Evolutionary conservation across 371 early-diverging fungal species (phyloP).

Genomic region (Mortierella sp.): DNA sequence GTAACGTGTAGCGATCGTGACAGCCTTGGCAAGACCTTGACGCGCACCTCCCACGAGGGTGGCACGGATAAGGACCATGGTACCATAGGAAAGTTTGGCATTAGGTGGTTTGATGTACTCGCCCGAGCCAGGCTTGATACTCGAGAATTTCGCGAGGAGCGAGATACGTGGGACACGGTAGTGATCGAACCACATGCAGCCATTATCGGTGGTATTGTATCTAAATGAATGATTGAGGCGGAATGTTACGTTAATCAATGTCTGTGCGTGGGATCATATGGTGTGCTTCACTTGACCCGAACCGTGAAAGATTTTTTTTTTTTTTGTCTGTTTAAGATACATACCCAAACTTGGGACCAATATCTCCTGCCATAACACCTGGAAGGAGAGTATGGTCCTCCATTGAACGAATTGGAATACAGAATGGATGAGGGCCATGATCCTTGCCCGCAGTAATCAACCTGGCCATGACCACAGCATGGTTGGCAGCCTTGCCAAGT

Average conservation of each 20-base stretch:
- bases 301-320: too few relatives aligned
- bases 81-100: conserved; percentile 84
- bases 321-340: too few relatives aligned
- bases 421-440: conserved; percentile 84
- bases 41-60: conserved; percentile 67
- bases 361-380: conserved; percentile 78
- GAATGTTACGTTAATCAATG: background rate
- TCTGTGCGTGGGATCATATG: background rate
- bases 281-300: conserved; percentile 15
- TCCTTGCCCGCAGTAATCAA: conserved; percentile 81
- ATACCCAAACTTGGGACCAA: conserved; percentile 82
- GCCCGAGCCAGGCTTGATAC: conserved; percentile 75
- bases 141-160: conserved; percentile 79
- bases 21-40: conserved; percentile 74
- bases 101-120: conserved; percentile 81
- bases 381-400: conserved; percentile 69
- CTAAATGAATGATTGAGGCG: conserved; percentile 38
- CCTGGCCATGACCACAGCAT: conserved; percentile 89
- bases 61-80: conserved; percentile 86
- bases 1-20: conserved; percentile 86
- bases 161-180: conserved; percentile 79
- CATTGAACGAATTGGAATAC: conserved; percentile 75
- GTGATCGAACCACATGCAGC: conserved; percentile 81
- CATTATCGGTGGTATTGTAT: conserved; percentile 87
- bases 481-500: conserved; percentile 85